Evolutionary conservation across 2,329 filamentous ascomycete genomes (phyloP), one percentile per base, ranked within the genome.

Genomic region (Monilinia fructicola): DNA sequence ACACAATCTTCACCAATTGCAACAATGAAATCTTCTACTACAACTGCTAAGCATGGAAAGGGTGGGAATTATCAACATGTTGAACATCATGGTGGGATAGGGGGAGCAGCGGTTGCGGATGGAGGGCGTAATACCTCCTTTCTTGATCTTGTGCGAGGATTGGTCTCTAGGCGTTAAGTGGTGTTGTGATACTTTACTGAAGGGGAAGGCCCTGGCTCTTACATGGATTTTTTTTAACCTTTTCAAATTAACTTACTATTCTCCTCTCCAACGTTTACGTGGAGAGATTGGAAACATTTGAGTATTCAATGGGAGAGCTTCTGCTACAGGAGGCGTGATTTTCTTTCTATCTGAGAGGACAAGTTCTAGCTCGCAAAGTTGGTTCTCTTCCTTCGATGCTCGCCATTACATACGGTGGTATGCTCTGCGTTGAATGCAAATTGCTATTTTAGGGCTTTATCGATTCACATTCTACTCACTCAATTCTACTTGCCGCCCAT

Each of bases 91-190:
- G 54, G 54, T 65, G 63, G 23, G 55, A 53, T 52, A 31, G 26
- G 21, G 12, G 44, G 63, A 12, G 58, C 44, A 61, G 58, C 44
- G 14, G 31, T 52, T 14, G 58, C 21, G 38, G 35, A 50, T 38
- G 54, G 40, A 46, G 54, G 64, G 64, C 64, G 64, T 61, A 65
- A 65, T 65, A 61, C 54, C 35, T 66, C 67, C 26, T 68, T 67
- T 23, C 64, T 65, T 46, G 58, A 58, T 63, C 21, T 54, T 26
- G 64, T 66, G 58, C 64, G 64, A 10, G 64, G 64, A 61, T 52
- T 65, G 64, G 42, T 65, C 53, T 65, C 48, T 18, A 60, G 64
- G 64, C 64, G 64, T 65, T 65, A 65, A 60, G 55, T 28, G 64
- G 64, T 65, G 64, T 65, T 65, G 64, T 65, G 14, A 42, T 52